These are phyloP conservation scores for Pneumocystis jirovecii DNA, from an alignment of 1,139 yeast species.

Conservation along the genomic window DNA sequence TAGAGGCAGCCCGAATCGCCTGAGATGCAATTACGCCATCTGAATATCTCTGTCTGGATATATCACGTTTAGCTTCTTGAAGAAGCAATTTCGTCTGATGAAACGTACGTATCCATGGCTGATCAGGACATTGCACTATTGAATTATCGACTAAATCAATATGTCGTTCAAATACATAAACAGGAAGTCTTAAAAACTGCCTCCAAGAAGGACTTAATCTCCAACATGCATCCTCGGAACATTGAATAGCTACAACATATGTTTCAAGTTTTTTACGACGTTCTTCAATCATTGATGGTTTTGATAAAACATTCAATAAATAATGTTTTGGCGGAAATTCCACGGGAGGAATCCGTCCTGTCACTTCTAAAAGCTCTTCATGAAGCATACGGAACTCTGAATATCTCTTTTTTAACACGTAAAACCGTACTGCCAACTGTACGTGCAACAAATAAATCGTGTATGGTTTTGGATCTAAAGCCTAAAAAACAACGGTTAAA, in stretches of 20 bases:
- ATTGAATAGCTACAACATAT: conserved; percentile 36
- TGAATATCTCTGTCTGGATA: not conserved
- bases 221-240: conserved; percentile 33
- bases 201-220: conserved; percentile 24
- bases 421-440: conserved; percentile 16
- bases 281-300: conserved; percentile 29
- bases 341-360: conserved; percentile 29
- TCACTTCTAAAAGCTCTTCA: conserved; percentile 26
- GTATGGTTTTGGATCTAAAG: not conserved
- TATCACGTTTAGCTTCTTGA: conserved; percentile 4
- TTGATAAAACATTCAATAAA: conserved; percentile 15
- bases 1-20: not conserved
- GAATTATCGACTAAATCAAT: conserved; percentile 3
- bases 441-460: not conserved
- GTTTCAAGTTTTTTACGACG: conserved; percentile 34
- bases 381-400: conserved; percentile 34
- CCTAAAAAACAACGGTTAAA: not conserved
- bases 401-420: conserved; percentile 27
- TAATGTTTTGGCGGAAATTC: conserved; percentile 27
- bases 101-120: not conserved
- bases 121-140: conserved; percentile 4
- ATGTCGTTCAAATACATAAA: conserved; percentile 4
- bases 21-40: not conserved
- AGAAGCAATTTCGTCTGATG: conserved; percentile 7
- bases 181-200: conserved; percentile 27